Evolutionary conservation across 83 land plant species (phyloP), one percentile per base, ranked within the genome.

Genomic region (Picea abies): DNA sequence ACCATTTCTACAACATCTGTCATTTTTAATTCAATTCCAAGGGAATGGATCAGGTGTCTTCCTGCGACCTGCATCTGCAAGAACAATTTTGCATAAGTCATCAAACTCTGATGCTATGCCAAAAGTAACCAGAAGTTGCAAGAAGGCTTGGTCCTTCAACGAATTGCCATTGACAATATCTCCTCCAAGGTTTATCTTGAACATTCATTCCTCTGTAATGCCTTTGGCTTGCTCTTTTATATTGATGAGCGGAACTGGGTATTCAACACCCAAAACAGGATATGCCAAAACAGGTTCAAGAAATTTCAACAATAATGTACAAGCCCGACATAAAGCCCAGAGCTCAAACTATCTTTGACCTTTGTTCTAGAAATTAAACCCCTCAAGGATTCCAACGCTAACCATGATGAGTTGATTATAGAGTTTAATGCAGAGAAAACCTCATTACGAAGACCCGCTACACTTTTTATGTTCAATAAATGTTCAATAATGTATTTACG

Each of bases 231-330:
- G 75, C 83, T 80, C 91, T 84, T 90, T 93, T 12, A 86, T 84
- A 80, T 89, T 90, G 61, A 87, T 80, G 63, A 93, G 86, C 19
- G 88, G 81, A 79, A 86, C 84, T 4, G 84, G 80, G 79, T 88
- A 58, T 81, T 80, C 92, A 23, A 89, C 86, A 12, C 76, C 87
- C 41, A 83, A 35, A 66, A 80, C 86, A 49, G 88, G 82, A 62
- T 86, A 89, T 12, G 85, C 79, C 23, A 91, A 75, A 80, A 91
- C 82, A 63, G 71, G 56, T 63, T 85, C 82, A 47, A 93, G 91
- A 77, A 88, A 90, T 68, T 94, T 94, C 93, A 96, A 89, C 81
- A 96, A 82, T 88, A 94, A 94, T 25, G 94, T 89, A 80, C 97
- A 94, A 70, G 97, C 90, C 63, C 95, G 85, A 25, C 97, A 88